Conservation (phyloP, 2,329 filamentous ascomycete genomes). For the Aureobasidium sp. region DNA sequence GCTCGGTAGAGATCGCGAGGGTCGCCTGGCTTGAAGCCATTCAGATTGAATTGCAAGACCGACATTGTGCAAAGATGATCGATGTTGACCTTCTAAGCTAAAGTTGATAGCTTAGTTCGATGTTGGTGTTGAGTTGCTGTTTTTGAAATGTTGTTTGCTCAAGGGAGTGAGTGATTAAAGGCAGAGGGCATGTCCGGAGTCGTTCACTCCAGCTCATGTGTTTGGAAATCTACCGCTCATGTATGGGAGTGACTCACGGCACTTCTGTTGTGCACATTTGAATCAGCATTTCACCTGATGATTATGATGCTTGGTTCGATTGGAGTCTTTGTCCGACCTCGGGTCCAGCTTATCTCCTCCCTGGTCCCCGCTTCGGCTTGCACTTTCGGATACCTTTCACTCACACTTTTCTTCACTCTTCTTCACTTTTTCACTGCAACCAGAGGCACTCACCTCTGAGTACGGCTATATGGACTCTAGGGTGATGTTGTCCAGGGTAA, state of each 20-base stretch:
- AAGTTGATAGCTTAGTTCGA: background rate
- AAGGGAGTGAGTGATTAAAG: background rate
- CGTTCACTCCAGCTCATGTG: background rate
- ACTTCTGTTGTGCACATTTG: background rate
- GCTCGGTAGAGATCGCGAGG: slow-evolving; percentile 21
- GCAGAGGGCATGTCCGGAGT: background rate
- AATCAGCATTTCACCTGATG: too few relatives aligned
- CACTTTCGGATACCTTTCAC: background rate
- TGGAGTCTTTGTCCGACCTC: background rate
- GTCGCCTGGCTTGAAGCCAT: slow-evolving; percentile 26
- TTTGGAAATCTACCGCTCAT: background rate
- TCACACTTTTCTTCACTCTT: background rate
- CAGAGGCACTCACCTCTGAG: background rate
- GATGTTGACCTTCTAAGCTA: too few relatives aligned
- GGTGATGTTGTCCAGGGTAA: background rate
- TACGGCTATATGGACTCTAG: background rate
- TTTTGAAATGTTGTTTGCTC: too few relatives aligned
- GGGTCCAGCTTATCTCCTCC: background rate
- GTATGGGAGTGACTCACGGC: background rate
- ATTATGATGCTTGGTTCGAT: too few relatives aligned
- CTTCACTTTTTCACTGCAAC: background rate
- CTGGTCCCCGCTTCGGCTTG: background rate
- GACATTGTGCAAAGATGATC: background rate
- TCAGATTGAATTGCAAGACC: slow-evolving; percentile 26
- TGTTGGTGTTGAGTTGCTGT: background rate